Base-by-base conservation (phyloP, 2,329 filamentous ascomycete genomes). In the Ophiocordyceps camponoti-leonardi region DNA sequence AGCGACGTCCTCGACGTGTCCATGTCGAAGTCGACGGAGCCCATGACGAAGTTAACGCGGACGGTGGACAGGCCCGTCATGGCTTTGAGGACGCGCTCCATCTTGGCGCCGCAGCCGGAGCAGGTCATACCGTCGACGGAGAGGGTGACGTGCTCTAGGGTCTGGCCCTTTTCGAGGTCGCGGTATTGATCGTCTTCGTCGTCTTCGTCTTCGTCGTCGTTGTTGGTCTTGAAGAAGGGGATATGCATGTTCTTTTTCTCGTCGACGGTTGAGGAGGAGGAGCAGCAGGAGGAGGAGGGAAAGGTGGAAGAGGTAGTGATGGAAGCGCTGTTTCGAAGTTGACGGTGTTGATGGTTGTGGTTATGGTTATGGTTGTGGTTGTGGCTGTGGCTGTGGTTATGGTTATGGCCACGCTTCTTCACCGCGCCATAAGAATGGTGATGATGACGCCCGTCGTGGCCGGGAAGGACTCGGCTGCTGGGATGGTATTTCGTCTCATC, bases 11-110 rank as follows among this genome's bases (percentile, higher is more conserved):
- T 42, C 1, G 51, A 48, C 0, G 47, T 46, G 42, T 63, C 54
- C 2, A 63, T 23, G 6, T 44, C 49, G 42, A 65, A 59, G 19
- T 64, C 61, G 39, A 56, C 63, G 7, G 53, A 57, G 4, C 61
- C 61, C 53, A 60, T 59, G 49, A 65, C 59, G 35, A 65, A 65
- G 47, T 64, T 64, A 48, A 65, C 60, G 0, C 53, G 56, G 2
- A 58, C 55, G 3, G 54, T 50, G 2, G 57, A 58, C 1, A 63
- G 57, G 3, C 60, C 61, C 3, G 49, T n/a, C 3, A 53, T 51
- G 3, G 47, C 49, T 0, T 47, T 47, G 28, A 64, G 55, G 2
- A 54, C 52, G 1, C 56, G 55, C 42, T 55, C 49, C 33, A 64
- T 45, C 44, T 63, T 64, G 46, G 60, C 58, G 4, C 51, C 60